Conservation (phyloP, 441 rosid genomes). For the Brassica balearica region DNA sequence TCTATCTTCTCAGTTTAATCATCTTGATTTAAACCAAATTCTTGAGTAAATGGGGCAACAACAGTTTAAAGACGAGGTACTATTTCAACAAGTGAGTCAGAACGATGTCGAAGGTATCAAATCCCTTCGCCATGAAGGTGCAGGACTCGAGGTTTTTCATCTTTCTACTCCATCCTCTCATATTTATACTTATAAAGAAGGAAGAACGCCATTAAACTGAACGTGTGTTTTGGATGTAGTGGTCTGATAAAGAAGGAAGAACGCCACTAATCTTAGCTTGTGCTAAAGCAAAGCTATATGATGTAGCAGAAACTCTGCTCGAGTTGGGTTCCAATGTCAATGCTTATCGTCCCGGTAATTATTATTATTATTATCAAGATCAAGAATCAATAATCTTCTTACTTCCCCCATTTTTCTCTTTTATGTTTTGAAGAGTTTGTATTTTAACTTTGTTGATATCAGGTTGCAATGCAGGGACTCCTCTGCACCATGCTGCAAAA, state of each 20-base stretch:
- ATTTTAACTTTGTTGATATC: constrained; percentile 5
- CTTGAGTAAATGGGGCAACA: not conserved
- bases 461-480: constrained; percentile 82
- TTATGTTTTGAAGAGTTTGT: not conserved
- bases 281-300: constrained; percentile 53
- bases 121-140: not conserved
- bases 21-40: not conserved
- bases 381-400: not conserved
- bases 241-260: constrained; percentile 71
- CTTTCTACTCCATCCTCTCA: not conserved
- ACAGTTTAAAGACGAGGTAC: not conserved
- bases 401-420: not conserved
- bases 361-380: not conserved
- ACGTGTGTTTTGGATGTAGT: constrained; percentile 26
- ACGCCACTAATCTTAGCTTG: constrained; percentile 76
- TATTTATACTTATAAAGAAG: not conserved
- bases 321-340: constrained; percentile 78
- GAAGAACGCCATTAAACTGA: not conserved
- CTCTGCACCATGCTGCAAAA: constrained; percentile 88
- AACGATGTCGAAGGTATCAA: not conserved
- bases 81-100: not conserved
- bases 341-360: constrained; percentile 70
- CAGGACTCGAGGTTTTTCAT: not conserved
- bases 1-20: not conserved
- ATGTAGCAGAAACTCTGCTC: constrained; percentile 67